A percentile compares a stretch with the other conserved stretches of the same genome.
These are phyloP conservation scores for Termitomyces sp. DNA, from an alignment of 768 basidiomycete species.

Conservation along the genomic window DNA sequence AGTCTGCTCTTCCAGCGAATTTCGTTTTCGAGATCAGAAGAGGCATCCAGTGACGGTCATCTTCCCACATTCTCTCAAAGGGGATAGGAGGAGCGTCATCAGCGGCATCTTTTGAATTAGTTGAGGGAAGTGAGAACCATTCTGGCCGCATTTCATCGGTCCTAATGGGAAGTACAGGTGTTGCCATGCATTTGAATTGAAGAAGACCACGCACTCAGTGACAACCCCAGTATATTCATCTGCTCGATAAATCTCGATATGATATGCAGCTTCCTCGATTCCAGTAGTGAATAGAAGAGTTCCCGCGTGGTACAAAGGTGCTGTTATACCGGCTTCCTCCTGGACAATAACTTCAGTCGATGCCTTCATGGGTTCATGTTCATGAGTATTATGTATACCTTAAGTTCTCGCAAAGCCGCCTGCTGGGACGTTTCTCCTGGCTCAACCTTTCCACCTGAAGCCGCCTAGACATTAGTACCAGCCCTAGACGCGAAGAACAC, in stretches of 20 bases:
- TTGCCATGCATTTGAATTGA: neutral
- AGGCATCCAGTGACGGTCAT: slow-evolving; percentile 71
- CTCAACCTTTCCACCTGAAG: slow-evolving; percentile 74
- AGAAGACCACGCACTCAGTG: slow-evolving; percentile 54
- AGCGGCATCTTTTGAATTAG: neutral
- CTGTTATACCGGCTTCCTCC: slow-evolving; percentile 83
- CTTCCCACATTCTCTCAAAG: slow-evolving; percentile 22
- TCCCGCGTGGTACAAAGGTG: slow-evolving; percentile 62
- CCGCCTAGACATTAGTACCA: neutral
- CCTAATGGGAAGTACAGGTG: slow-evolving; percentile 34
- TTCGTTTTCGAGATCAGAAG: slow-evolving; percentile 42
- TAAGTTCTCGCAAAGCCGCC: slow-evolving; percentile 76
- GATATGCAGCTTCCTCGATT: slow-evolving; percentile 56
- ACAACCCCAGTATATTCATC: slow-evolving; percentile 57
- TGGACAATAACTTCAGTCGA: slow-evolving; percentile 25
- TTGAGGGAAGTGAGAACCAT: slow-evolving; percentile 59
- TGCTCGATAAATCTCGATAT: slow-evolving; percentile 73
- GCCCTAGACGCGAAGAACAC: neutral
- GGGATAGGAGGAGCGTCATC: slow-evolving; percentile 27
- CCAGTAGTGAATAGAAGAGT: slow-evolving; percentile 61
- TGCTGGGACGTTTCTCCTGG: slow-evolving; percentile 61
- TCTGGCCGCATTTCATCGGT: slow-evolving; percentile 86
- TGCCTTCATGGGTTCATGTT: neutral
- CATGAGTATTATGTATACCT: slow-evolving; percentile 35
- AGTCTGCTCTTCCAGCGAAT: slow-evolving; percentile 49